phyloP scores from a whole-genome alignment of 2,329 filamentous ascomycete species.

The Calonectria pteridis region DNA sequence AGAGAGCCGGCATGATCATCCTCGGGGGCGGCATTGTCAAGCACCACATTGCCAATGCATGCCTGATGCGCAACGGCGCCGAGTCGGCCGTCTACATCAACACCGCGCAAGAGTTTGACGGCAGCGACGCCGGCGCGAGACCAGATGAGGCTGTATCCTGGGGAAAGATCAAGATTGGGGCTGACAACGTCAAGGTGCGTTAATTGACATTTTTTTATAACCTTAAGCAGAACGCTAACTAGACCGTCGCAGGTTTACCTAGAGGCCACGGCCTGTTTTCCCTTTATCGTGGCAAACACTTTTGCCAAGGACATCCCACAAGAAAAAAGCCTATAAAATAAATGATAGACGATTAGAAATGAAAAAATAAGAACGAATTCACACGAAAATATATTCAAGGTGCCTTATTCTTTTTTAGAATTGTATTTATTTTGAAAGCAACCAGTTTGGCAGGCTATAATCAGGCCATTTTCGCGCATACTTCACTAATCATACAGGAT shows the following conservation, averaged over 20 bases:
- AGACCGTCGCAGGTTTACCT: constrained; percentile 65
- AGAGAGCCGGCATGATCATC: constrained; percentile 93
- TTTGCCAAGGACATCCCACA: constrained; percentile 67
- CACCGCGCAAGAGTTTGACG: constrained; percentile 97
- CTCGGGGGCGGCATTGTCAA: constrained; percentile 96
- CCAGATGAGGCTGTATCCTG: constrained; percentile 98
- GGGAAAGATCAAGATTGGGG: constrained; percentile 96
- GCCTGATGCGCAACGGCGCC: constrained; percentile 96
- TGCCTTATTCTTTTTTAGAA: no score
- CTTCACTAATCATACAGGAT: neutral
- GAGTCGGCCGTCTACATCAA: constrained; percentile 99
- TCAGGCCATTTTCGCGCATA: neutral
- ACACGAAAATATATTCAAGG: neutral
- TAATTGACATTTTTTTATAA: neutral
- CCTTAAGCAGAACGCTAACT: neutral
- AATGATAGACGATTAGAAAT: neutral
- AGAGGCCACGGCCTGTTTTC: constrained; percentile 74
- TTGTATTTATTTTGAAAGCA: neutral
- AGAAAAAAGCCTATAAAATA: constrained; percentile 21
- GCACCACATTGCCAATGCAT: constrained; percentile 98
- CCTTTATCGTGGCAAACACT: constrained; percentile 75
- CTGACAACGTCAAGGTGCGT: constrained; percentile 87
- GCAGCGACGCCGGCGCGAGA: constrained; percentile 92
- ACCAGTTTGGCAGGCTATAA: neutral
- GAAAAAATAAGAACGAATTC: neutral